Base-by-base conservation (phyloP, 345 rosid genomes). In the Ricinus communis region DNA sequence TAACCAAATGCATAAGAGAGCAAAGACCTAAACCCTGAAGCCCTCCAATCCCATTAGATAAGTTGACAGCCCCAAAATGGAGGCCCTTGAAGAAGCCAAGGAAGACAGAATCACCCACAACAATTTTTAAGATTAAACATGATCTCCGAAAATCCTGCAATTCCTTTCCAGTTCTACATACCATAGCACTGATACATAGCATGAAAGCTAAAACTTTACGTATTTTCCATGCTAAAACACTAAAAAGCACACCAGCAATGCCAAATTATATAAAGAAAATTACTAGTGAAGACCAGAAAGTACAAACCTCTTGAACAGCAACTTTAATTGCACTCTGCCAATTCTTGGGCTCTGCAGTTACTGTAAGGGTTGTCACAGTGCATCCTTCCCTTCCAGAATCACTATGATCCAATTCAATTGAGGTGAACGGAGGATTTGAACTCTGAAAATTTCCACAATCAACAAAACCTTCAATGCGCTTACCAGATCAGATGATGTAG, bases 371-470 rank as follows among this genome's bases (percentile, higher is more conserved):
- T 50, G 99, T 96, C 69, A 96, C 99, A 28, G 98, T 96, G 89
- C 99, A 96, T 62, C 96, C 96, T 83, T 96, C 98, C 83, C 99
- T 89, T 78, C 99, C 99, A 12, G 99, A 96, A 77, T 96, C 99
- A 80, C 99, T 93, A 81, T 96, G 99, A 82, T 96, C 99, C 87
- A 96, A 81, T 82, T 96, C 99, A 74, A 96, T 90, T 46, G 98
- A 96, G 14, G 99, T 93, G 82, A 93, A 96, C 18, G 98, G 99
- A 0, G 98, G 99, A 82, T 96, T 91, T 66, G 99, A 96, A 87
- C 97, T 96, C 99, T 91, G 93, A 71, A 78, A 90, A 68, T 68
- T 68, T 68, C 50, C 8, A 65, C 60, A 55, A 75, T 78, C 72
- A 83, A 82, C 68, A 55, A 62, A 75, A 68, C 14, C 36, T 57